phyloP scores from a whole-genome alignment of 164 flowering plant genomes.

The Houttuynia cordata region DNA sequence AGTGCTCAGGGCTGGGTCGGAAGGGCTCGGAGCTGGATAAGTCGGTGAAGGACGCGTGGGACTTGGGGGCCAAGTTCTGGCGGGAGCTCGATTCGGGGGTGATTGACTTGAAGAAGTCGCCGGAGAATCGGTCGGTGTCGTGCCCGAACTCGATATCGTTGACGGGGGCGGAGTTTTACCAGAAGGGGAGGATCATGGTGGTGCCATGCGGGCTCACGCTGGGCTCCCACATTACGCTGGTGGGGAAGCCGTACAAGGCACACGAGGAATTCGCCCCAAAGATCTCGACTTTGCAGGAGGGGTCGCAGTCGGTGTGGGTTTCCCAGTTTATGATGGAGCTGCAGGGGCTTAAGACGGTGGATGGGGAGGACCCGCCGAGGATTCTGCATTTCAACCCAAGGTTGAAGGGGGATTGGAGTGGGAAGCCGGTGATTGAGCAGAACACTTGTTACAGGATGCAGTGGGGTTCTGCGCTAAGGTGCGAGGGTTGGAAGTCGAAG shows the following conservation, averaged over 20 bases:
- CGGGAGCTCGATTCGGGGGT: conserved; percentile 31
- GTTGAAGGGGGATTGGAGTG: conserved; percentile 95
- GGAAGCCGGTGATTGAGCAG: conserved; percentile 80
- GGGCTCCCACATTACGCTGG: conserved; percentile 77
- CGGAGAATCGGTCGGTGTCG: conserved; percentile 11
- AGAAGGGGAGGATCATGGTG: conserved; percentile 29
- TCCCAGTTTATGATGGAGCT: conserved; percentile 90
- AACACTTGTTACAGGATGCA: conserved; percentile 92
- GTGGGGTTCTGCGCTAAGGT: conserved; percentile 72
- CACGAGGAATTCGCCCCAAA: conserved; percentile 54
- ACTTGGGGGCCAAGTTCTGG: conserved; percentile 45
- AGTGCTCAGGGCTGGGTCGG: conserved; percentile 16
- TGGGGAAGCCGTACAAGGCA: conserved; percentile 60
- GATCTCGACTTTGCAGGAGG: conserved; percentile 44
- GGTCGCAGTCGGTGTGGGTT: conserved; percentile 47
- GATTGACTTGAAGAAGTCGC: background rate
- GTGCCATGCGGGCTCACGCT: conserved; percentile 80
- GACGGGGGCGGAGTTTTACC: conserved; percentile 39
- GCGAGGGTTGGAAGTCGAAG: conserved; percentile 77
- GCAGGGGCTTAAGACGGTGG: conserved; percentile 74
- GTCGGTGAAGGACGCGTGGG: conserved; percentile 50
- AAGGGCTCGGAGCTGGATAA: conserved; percentile 37
- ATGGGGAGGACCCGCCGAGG: conserved; percentile 93
- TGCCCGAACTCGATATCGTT: conserved; percentile 58
- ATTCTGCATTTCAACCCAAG: conserved; percentile 91